phyloP scores from a whole-genome alignment of 2,329 filamentous ascomycete genomes.

The Fusarium paranaense region DNA sequence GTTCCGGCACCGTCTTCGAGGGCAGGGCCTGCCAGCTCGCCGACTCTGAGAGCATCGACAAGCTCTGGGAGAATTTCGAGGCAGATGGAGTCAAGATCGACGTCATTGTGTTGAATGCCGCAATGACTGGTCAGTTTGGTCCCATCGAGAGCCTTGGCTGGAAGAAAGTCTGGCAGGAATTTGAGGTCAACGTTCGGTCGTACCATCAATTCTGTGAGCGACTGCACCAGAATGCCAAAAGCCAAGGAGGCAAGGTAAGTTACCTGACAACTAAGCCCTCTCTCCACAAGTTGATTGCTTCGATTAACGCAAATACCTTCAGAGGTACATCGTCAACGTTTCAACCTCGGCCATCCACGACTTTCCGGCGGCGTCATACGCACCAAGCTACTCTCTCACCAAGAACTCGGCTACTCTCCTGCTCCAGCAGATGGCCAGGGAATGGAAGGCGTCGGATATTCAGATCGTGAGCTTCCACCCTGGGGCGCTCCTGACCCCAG shows the following conservation, averaged over 20 bases:
- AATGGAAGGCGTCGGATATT: background rate
- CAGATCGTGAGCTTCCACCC: constrained; percentile 12
- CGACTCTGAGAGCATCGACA: background rate
- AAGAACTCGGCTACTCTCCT: constrained; percentile 6
- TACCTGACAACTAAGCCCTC: background rate
- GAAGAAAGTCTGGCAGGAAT: constrained; percentile 1
- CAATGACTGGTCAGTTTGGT: constrained; percentile 9
- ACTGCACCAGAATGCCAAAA: background rate
- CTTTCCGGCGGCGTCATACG: background rate
- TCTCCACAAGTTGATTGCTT: background rate
- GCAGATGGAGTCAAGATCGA: background rate
- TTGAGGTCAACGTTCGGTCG: constrained; percentile 2
- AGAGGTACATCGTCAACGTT: constrained; percentile 5
- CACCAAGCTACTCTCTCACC: constrained; percentile 2
- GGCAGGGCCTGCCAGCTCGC: background rate
- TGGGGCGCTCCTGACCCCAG: background rate
- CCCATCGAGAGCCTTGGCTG: background rate
- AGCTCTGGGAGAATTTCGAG: background rate
- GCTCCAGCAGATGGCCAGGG: background rate
- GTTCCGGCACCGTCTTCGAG: background rate
- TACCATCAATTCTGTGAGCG: constrained; percentile 4
- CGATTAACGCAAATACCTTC: background rate
- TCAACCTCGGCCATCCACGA: constrained; percentile 5
- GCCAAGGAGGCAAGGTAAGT: background rate
- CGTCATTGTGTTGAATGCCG: background rate